Percentiles rank a stretch among this genome's conserved stretches.
These are phyloP conservation scores for Rauvolfia tetraphylla DNA, from an alignment of 257 asterid genomes.

Conservation along the genomic window DNA sequence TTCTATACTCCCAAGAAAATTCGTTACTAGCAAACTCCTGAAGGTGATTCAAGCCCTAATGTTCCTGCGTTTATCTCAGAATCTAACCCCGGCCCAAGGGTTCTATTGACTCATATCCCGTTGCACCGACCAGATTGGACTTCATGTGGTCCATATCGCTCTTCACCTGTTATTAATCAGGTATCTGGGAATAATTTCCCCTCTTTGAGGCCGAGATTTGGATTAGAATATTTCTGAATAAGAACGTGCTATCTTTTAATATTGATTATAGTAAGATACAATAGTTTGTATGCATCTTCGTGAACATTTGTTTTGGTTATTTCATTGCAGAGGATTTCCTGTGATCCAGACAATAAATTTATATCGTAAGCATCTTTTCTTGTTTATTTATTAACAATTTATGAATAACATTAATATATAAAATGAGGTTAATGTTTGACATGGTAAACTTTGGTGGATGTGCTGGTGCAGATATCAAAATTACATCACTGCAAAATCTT, in stretches of 20 bases:
- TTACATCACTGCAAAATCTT: slow-evolving; percentile 52
- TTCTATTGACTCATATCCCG: slow-evolving; percentile 89
- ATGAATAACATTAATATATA: slow-evolving; percentile 6
- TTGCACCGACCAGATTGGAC: slow-evolving; percentile 74
- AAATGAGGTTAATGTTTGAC: slow-evolving; percentile 5
- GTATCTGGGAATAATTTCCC: slow-evolving; percentile 24
- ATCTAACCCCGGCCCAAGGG: slow-evolving; percentile 48
- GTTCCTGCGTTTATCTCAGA: slow-evolving; percentile 35
- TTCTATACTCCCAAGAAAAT: slow-evolving; percentile 17
- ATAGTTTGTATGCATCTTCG: not conserved
- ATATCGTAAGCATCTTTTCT: slow-evolving; percentile 51
- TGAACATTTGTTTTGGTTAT: not conserved
- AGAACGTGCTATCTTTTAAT: not conserved
- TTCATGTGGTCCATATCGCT: slow-evolving; percentile 78
- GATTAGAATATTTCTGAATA: not conserved
- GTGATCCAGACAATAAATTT: slow-evolving; percentile 43
- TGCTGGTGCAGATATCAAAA: slow-evolving; percentile 73
- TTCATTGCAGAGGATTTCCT: slow-evolving; percentile 62
- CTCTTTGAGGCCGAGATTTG: not conserved
- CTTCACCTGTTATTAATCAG: slow-evolving; percentile 81
- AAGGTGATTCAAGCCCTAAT: slow-evolving; percentile 13
- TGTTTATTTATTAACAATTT: slow-evolving; percentile 10
- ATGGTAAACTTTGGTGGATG: slow-evolving; percentile 20
- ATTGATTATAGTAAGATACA: not conserved
- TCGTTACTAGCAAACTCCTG: slow-evolving; percentile 5